A percentile compares a stretch with the other conserved stretches of the same genome.
Evolutionary conservation across 257 asterid species (phyloP).

Genomic region (Echium plantagineum): DNA sequence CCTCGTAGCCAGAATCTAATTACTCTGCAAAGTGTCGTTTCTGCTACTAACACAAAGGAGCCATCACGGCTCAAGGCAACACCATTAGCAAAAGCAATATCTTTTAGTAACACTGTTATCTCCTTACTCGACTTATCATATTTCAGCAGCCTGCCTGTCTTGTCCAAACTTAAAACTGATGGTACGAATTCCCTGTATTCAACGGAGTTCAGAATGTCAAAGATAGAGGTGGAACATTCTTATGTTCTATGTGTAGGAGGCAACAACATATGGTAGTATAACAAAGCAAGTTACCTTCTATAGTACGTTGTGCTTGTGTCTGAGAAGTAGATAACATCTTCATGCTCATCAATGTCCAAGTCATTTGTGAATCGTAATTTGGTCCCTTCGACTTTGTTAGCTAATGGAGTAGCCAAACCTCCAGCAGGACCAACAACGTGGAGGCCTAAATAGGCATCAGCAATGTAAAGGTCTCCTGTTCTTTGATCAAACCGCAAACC

Average conservation of each 20-base stretch:
- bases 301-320: constrained; percentile 53
- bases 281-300: constrained; percentile 37
- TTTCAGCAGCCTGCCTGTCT: constrained; percentile 52
- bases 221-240: neutral
- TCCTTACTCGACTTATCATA: constrained; percentile 31
- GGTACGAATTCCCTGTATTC: constrained; percentile 35
- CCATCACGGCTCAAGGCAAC: constrained; percentile 45
- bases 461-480: constrained; percentile 47
- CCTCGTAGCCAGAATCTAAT: constrained; percentile 45
- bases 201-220: neutral
- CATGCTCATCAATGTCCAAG: constrained; percentile 40
- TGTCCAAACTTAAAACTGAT: constrained; percentile 34
- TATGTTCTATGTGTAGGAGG: neutral
- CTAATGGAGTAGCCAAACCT: constrained; percentile 40
- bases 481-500: constrained; percentile 41
- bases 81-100: constrained; percentile 71
- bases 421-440: constrained; percentile 48
- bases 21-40: constrained; percentile 47
- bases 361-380: constrained; percentile 48
- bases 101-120: constrained; percentile 26
- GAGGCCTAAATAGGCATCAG: constrained; percentile 78
- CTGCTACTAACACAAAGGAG: constrained; percentile 45
- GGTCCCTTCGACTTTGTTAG: constrained; percentile 23
- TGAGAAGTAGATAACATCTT: constrained; percentile 44
- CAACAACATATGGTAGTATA: neutral